phyloP scores from a whole-genome alignment of 768 basidiomycete species.

The Pisolithus sp. region DNA sequence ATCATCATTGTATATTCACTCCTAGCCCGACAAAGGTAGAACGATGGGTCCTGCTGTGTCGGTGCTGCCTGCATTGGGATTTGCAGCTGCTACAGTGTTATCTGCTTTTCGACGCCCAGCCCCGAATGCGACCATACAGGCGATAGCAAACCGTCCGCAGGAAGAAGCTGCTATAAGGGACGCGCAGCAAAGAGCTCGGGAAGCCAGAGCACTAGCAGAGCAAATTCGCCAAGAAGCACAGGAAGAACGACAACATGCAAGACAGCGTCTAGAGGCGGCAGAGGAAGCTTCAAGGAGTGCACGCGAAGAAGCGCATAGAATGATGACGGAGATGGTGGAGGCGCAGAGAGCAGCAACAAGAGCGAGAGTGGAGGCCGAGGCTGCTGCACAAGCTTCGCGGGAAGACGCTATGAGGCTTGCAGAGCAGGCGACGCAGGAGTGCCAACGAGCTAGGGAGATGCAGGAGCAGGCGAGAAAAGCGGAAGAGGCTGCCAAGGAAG shows the following conservation, averaged over 20 bases:
- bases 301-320: not conserved
- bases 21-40: not conserved
- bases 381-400: not conserved
- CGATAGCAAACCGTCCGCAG: not conserved
- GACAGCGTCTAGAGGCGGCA: not conserved
- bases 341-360: constrained; percentile 5
- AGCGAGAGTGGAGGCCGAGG: constrained; percentile 1
- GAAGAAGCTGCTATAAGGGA: constrained; percentile 2
- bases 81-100: not conserved
- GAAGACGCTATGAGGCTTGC: not conserved
- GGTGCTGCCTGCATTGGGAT: not conserved
- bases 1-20: too few species aligned
- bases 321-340: not conserved
- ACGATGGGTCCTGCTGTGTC: constrained; percentile 3
- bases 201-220: not conserved
- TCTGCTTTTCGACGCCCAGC: not conserved
- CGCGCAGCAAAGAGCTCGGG: not conserved
- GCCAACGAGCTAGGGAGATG: constrained; percentile 1
- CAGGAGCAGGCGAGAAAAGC: not conserved
- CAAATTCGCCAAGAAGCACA: not conserved
- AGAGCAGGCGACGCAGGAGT: constrained; percentile 3
- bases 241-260: not conserved
- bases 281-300: not conserved
- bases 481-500: not conserved
- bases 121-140: not conserved